Percentiles rank a stretch among this genome's conserved stretches.
Conservation (phyloP, 1,139 yeast genomes). For the Suzukiozyma palmioleophila region DNA sequence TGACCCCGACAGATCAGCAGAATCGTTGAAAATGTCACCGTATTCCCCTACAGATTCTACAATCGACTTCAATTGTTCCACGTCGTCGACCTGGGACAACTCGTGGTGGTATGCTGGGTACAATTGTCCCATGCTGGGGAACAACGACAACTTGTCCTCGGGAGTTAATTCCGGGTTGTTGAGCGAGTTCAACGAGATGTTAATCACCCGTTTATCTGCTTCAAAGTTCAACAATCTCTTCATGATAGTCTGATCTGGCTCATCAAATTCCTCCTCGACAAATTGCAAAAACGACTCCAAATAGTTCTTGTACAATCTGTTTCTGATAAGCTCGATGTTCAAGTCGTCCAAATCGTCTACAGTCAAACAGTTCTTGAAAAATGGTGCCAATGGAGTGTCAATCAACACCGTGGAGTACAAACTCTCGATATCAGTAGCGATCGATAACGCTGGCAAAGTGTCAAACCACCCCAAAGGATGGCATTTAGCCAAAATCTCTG, state of each 20-base stretch:
- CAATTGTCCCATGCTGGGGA: constrained; percentile 79
- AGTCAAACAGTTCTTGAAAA: constrained; percentile 86
- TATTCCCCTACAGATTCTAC: constrained; percentile 75
- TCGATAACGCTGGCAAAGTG: constrained; percentile 89
- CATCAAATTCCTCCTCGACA: constrained; percentile 52
- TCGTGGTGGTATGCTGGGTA: constrained; percentile 71
- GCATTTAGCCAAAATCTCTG: constrained; percentile 82
- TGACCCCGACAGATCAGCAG: constrained; percentile 32
- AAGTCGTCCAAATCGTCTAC: constrained; percentile 93
- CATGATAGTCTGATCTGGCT: constrained; percentile 85
- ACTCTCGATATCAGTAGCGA: constrained; percentile 91
- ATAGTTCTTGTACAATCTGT: constrained; percentile 87
- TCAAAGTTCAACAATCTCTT: constrained; percentile 73
- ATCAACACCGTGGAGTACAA: constrained; percentile 90
- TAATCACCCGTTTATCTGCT: constrained; percentile 92
- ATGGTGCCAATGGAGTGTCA: constrained; percentile 96
- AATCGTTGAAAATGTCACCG: constrained; percentile 64
- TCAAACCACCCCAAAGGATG: constrained; percentile 99
- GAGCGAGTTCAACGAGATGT: constrained; percentile 85
- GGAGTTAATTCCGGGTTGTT: constrained; percentile 67
- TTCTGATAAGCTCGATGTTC: constrained; percentile 91
- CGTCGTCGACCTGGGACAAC: constrained; percentile 75
- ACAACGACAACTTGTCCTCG: constrained; percentile 64
- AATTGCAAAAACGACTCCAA: constrained; percentile 81
- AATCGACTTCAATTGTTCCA: constrained; percentile 73